Evolutionary conservation across 805 yeast species (phyloP).

Genomic region (Naumovozyma castellii): DNA sequence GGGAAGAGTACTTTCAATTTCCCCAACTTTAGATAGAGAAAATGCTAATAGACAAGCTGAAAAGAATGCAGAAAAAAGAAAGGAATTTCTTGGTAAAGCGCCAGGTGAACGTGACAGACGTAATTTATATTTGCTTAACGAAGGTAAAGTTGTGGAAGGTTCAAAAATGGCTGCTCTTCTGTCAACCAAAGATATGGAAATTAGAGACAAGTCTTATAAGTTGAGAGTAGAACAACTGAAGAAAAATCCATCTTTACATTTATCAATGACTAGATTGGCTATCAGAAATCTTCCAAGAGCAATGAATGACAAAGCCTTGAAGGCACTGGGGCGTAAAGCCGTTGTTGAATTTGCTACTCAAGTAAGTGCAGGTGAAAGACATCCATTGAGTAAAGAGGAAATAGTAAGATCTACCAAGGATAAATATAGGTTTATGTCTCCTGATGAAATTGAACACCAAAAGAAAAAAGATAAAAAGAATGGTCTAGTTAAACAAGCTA

Average conservation of each 20-base stretch:
- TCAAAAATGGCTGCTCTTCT: conserved; percentile 69
- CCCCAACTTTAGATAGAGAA: conserved; percentile 79
- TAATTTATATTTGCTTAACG: conserved; percentile 77
- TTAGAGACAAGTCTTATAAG: conserved; percentile 80
- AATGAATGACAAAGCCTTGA: conserved; percentile 78
- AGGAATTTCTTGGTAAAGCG: conserved; percentile 68
- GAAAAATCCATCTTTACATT: conserved; percentile 82
- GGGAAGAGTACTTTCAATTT: conserved; percentile 78
- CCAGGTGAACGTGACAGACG: conserved; percentile 76
- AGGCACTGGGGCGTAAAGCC: conserved; percentile 88
- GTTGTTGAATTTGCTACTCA: conserved; percentile 91
- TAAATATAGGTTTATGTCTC: conserved; percentile 37
- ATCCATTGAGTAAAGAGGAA: conserved; percentile 85
- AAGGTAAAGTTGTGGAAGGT: conserved; percentile 78
- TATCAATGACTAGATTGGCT: conserved; percentile 92
- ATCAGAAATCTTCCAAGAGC: conserved; percentile 89
- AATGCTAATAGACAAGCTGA: conserved; percentile 70
- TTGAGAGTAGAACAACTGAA: conserved; percentile 82
- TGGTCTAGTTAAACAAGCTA: conserved; percentile 91
- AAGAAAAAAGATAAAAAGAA: conserved; percentile 59
- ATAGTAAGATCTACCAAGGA: conserved; percentile 64
- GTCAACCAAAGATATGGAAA: conserved; percentile 64
- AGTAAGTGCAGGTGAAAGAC: conserved; percentile 64
- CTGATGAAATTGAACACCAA: conserved; percentile 30
- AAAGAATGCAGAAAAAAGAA: conserved; percentile 61